Conservation (phyloP, 371 early-diverging fungal genomes). For the Rhizopus delemar region DNA sequence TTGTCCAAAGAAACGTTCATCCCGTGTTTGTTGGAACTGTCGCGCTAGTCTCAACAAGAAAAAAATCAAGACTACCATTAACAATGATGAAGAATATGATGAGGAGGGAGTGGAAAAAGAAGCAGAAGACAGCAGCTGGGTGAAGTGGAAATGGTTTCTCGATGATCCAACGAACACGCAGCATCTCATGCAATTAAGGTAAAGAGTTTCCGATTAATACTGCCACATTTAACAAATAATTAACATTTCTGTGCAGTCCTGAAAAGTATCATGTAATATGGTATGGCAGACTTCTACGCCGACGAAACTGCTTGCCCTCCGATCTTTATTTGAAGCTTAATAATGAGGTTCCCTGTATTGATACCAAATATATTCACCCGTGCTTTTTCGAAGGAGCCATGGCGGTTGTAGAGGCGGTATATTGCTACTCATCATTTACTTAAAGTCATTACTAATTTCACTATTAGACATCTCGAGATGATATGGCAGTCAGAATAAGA, state of each 20-base stretch:
- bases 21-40: too few species aligned
- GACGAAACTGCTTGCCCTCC: not conserved
- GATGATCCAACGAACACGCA: not conserved
- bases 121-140: not conserved
- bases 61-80: too few species aligned
- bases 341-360: not conserved
- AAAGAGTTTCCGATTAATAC: not conserved
- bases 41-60: too few species aligned
- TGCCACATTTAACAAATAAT: not conserved
- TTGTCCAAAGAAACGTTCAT: too few species aligned
- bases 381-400: not conserved
- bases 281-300: not conserved
- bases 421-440: not conserved
- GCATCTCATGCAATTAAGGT: not conserved
- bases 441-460: not conserved
- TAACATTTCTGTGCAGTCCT: not conserved
- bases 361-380: not conserved
- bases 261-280: not conserved
- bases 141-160: slow-evolving; percentile 1
- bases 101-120: not conserved
- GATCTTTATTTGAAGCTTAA: not conserved
- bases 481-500: slow-evolving; percentile 4
- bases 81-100: too few species aligned
- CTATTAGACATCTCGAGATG: slow-evolving; percentile 11
- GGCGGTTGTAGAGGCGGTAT: not conserved